Percentiles rank a stretch among this genome's conserved stretches.
These are phyloP conservation scores for Fusarium mangiferae DNA, from an alignment of 2,329 filamentous ascomycete genomes.

Conservation along the genomic window DNA sequence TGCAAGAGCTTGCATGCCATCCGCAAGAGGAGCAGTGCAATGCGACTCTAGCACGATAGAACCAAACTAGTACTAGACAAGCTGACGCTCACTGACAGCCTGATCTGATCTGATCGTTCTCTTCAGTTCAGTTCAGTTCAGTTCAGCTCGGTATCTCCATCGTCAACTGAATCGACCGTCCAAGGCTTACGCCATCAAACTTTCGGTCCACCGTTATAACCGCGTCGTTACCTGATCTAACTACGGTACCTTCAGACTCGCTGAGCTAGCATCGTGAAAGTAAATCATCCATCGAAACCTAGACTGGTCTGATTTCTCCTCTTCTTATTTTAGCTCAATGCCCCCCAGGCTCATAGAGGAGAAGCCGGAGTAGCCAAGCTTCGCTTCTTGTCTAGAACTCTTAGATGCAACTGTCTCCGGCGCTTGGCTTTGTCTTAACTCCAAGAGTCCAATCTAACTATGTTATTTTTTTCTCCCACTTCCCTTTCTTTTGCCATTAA, in stretches of 20 bases:
- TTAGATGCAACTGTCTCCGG: background rate
- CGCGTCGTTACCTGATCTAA: conserved; percentile 21
- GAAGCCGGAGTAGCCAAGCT: background rate
- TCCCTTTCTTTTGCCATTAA: background rate
- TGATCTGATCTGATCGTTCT: background rate
- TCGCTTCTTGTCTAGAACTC: conserved; percentile 3
- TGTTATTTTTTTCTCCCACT: background rate
- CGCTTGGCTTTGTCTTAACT: background rate
- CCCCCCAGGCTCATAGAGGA: background rate
- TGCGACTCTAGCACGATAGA: conserved; percentile 2
- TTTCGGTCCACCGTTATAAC: conserved; percentile 21
- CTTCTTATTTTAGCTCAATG: conserved; percentile 20
- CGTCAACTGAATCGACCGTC: conserved; percentile 14
- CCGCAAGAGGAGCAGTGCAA: conserved; percentile 13
- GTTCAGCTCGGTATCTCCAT: conserved; percentile 5
- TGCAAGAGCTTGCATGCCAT: conserved; percentile 10
- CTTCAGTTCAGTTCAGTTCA: background rate
- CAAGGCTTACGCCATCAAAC: conserved; percentile 12
- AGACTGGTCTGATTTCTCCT: conserved; percentile 3
- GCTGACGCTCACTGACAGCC: background rate
- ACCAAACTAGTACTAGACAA: background rate
- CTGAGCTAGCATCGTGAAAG: conserved; percentile 7
- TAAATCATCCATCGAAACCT: conserved; percentile 16
- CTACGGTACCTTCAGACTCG: conserved; percentile 1
- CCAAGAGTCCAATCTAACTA: background rate